A percentile compares a stretch with the other conserved stretches of the same genome.
These are phyloP conservation scores for Penicillium lagena DNA, from an alignment of 495 filamentous ascomycete genomes.

Conservation along the genomic window DNA sequence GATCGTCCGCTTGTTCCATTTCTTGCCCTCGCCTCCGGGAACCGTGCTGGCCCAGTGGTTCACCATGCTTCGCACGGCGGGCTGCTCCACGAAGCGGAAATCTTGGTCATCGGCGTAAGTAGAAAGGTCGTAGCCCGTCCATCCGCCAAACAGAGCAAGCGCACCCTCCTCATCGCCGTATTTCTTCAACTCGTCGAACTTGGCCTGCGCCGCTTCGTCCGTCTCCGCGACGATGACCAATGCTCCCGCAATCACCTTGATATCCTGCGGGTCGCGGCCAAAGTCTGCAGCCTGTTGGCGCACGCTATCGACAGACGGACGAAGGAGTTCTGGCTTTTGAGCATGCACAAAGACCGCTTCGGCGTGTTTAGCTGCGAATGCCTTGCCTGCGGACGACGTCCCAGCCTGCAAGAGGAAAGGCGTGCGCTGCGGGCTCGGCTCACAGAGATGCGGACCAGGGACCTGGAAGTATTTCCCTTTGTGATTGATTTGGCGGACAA, in stretches of 20 bases:
- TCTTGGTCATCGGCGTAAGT: conserved; percentile 47
- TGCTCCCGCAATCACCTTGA: conserved; percentile 48
- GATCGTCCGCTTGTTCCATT: conserved; percentile 59
- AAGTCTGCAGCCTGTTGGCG: conserved; percentile 33
- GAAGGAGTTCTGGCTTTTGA: conserved; percentile 39
- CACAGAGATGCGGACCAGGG: conserved; percentile 57
- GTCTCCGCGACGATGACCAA: conserved; percentile 46
- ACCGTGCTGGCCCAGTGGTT: conserved; percentile 35
- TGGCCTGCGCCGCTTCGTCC: conserved; percentile 45
- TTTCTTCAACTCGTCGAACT: conserved; percentile 39
- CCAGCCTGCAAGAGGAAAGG: conserved; percentile 61
- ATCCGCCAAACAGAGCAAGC: conserved; percentile 48
- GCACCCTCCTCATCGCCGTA: conserved; percentile 47
- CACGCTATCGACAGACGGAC: conserved; percentile 41
- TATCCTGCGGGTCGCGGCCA: conserved; percentile 38
- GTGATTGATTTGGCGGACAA: conserved; percentile 59
- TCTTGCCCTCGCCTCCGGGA: conserved; percentile 32
- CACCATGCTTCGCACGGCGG: conserved; percentile 44
- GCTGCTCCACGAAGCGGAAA: conserved; percentile 52
- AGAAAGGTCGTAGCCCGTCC: conserved; percentile 47
- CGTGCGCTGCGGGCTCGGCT: conserved; percentile 61
- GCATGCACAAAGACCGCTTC: conserved; percentile 48
- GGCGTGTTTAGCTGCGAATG: conserved; percentile 56
- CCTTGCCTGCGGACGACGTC: conserved; percentile 53
- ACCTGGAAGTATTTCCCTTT: conserved; percentile 59